These are phyloP conservation scores for Spiraea crenata DNA, from an alignment of 331 rosid genomes.

Conservation along the genomic window DNA sequence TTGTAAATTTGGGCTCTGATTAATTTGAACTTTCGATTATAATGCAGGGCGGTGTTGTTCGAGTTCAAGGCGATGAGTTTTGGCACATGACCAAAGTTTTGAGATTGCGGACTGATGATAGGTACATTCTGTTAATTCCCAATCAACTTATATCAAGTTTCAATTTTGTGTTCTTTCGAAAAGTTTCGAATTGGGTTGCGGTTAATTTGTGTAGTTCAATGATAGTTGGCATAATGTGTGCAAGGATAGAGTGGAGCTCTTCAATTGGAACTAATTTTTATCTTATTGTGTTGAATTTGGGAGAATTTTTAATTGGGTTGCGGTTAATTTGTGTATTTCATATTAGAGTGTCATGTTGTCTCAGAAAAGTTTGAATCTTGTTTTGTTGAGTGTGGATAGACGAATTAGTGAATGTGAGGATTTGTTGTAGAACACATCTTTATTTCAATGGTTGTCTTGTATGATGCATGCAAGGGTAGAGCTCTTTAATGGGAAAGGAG, in stretches of 20 bases:
- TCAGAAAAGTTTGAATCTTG: no score
- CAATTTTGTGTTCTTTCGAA: background rate
- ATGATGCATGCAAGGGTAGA: conserved; percentile 69
- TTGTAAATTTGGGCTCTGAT: background rate
- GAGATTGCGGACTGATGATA: conserved; percentile 65
- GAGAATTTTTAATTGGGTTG: no score
- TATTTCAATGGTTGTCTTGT: conserved; percentile 13
- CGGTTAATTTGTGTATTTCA: no score
- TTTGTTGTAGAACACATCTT: background rate
- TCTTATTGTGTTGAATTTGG: no score
- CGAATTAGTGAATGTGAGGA: no score
- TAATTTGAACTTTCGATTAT: background rate
- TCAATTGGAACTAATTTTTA: no score
- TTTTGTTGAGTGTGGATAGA: no score
- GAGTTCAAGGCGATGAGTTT: conserved; percentile 80
- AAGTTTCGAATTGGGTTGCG: background rate
- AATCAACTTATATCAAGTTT: background rate
- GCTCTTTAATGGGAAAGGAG: conserved; percentile 93
- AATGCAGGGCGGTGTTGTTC: conserved; percentile 67
- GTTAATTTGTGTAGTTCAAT: background rate
- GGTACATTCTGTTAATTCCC: conserved; percentile 35
- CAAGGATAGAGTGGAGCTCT: no score
- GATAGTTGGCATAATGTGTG: no score
- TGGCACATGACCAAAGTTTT: conserved; percentile 97
- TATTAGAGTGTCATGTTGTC: no score